Percentiles rank a stretch among this genome's conserved stretches.
phyloP scores from a whole-genome alignment of 2,329 filamentous ascomycete genomes.

The Talaromyces sp. region DNA sequence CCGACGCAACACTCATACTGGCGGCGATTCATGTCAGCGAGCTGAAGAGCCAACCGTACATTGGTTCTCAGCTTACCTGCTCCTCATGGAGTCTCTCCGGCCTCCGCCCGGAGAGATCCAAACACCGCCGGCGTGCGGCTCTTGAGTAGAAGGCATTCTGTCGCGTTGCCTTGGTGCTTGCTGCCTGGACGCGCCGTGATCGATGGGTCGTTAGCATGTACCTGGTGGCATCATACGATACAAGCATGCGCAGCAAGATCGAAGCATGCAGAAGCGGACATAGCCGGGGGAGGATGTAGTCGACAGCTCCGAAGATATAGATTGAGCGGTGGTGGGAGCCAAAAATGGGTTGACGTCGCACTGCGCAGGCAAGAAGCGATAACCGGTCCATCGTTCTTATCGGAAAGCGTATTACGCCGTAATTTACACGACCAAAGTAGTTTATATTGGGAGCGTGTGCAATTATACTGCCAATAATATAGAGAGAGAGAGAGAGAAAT shows the following conservation, averaged over 20 bases:
- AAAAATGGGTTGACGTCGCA: conserved; percentile 12
- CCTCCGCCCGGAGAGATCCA: conserved; percentile 17
- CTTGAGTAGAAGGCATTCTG: conserved; percentile 24
- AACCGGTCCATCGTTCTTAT: not conserved
- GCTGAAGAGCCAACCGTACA: conserved; percentile 2
- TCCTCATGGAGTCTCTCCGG: conserved; percentile 34
- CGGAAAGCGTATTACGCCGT: not conserved
- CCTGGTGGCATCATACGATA: not conserved
- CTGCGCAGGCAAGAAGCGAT: not conserved
- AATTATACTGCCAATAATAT: not conserved
- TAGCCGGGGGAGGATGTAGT: not conserved
- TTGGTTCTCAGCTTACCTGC: conserved; percentile 27
- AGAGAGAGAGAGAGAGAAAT: not conserved
- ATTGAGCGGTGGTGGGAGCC: not conserved
- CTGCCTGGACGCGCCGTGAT: not conserved
- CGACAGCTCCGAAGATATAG: not conserved
- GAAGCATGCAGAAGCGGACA: not conserved
- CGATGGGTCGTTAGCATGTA: not conserved
- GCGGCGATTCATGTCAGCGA: conserved; percentile 8
- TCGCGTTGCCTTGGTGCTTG: not conserved
- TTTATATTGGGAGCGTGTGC: not conserved
- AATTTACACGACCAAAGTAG: not conserved
- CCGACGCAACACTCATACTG: conserved; percentile 73
- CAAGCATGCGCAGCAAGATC: not conserved
- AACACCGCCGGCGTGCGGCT: conserved; percentile 22